Evolutionary conservation across 495 filamentous ascomycete species (phyloP), one percentile per base, ranked within the genome.

Genomic region (Lophium mytilinum): DNA sequence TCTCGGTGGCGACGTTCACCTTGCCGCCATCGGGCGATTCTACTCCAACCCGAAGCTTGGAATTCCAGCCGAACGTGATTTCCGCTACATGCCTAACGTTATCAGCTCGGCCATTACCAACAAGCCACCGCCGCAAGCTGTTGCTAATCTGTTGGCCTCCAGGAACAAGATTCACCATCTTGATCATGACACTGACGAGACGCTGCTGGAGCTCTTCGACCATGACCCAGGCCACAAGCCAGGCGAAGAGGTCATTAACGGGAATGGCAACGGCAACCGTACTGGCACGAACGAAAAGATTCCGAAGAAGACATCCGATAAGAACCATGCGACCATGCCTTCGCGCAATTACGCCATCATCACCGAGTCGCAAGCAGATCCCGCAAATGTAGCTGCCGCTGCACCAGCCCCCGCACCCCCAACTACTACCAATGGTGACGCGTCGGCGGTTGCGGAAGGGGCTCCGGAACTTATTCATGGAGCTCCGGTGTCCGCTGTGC

Each of bases 91-190:
- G 72, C 78, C 80, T 56, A 89, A 90, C 64, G 74, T 90, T 56
- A 77, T 90, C 66, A 85, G 81, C 55, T 83, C 78, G 33, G 87
- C 87, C 45, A 94, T 97, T 68, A 91, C 90, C 60, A 96, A 96
- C 75, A 93, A 95, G 73, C 92, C 92, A 8, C 92, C 92, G 1
- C 90, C 92, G 15, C 77, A 78, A 61, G 85, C 90, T 1, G 87
- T 97, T n/a, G 89, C 90, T 37, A 91, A 95, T 63, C 76, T 97
- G 9, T 75, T 97, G 14, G 87, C 89, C 3, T 74, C 83, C 45
- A 74, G 90, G 43, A 96, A 97, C 75, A 95, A 91, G 72, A 86
- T 96, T 56, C 91, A 96, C 66, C 89, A 92, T 66, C 75, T 96
- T n/a, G 86, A 93, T 68, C 64, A 76, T 43, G 76, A 89, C 24